Conservation (phyloP, 192 early-diverging fungal species). For the Gaertneriomyces sp. region DNA sequence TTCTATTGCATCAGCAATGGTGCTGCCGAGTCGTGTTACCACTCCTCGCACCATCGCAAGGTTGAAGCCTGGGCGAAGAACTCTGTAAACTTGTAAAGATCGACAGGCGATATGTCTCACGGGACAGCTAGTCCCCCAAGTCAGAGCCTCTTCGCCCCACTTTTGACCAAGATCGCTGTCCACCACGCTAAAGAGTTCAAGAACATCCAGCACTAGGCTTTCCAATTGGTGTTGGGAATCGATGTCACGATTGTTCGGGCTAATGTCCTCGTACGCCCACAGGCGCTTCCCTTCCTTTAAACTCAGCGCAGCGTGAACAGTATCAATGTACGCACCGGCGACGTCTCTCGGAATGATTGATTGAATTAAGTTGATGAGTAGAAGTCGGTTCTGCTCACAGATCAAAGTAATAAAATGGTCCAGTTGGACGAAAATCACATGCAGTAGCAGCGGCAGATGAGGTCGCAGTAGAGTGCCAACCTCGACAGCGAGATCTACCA, state of each 20-base stretch:
- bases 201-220: constrained; percentile 41
- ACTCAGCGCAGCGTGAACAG: constrained; percentile 48
- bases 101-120: constrained; percentile 84
- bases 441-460: constrained; percentile 69
- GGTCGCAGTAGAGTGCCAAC: constrained; percentile 57
- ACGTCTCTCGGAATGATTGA: constrained; percentile 51
- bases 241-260: constrained; percentile 46
- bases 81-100: constrained; percentile 79
- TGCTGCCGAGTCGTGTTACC: constrained; percentile 68
- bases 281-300: constrained; percentile 71
- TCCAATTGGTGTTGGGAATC: constrained; percentile 34
- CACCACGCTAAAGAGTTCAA: constrained; percentile 43
- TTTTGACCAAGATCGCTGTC: constrained; percentile 39
- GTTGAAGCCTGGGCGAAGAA: constrained; percentile 66
- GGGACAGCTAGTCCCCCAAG: constrained; percentile 79
- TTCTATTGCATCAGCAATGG: constrained; percentile 67
- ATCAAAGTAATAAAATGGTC: constrained; percentile 74
- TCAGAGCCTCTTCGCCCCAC: constrained; percentile 78
- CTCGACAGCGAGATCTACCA: constrained; percentile 78
- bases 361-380: constrained; percentile 76
- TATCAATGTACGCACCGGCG: constrained; percentile 34
- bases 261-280: constrained; percentile 78
- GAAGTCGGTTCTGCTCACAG: constrained; percentile 68
- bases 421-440: constrained; percentile 75
- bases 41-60: constrained; percentile 74